Conservation (phyloP, 1,284 basidiomycete species). For the Thecaphora thlaspeos region DNA sequence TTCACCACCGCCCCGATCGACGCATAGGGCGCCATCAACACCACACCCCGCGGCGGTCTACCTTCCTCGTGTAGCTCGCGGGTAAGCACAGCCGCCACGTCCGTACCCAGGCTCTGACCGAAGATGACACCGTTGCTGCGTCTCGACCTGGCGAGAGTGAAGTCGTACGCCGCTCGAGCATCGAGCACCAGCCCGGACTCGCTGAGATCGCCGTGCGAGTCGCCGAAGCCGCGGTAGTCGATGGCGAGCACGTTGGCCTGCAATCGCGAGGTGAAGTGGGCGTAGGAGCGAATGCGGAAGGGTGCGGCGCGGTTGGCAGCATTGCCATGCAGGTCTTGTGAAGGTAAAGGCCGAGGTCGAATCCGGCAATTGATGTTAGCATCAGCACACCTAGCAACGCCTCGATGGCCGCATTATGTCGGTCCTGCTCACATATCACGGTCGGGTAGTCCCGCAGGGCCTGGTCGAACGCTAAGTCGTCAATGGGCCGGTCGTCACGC, state of each 20-base stretch:
- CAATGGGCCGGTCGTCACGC: too few relatives aligned
- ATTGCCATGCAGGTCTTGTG: constrained; percentile 77
- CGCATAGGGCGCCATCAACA: constrained; percentile 76
- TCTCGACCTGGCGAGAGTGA: constrained; percentile 34
- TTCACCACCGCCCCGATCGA: constrained; percentile 68
- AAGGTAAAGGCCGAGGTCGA: too few relatives aligned
- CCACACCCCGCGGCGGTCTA: constrained; percentile 64
- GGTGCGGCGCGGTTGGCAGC: constrained; percentile 71
- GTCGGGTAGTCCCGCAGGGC: too few relatives aligned
- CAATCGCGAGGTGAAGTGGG: constrained; percentile 66
- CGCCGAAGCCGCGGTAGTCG: constrained; percentile 90
- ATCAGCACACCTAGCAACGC: too few relatives aligned
- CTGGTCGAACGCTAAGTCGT: too few relatives aligned
- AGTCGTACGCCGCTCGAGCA: constrained; percentile 77
- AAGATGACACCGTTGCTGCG: constrained; percentile 63
- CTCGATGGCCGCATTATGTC: too few relatives aligned
- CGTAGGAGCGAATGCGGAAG: constrained; percentile 68
- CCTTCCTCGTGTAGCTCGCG: constrained; percentile 61
- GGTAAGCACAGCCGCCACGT: constrained; percentile 68
- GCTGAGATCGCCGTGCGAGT: constrained; percentile 75
- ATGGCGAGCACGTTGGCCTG: constrained; percentile 75
- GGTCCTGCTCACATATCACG: too few relatives aligned
- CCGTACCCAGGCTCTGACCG: constrained; percentile 81
- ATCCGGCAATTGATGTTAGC: too few relatives aligned
- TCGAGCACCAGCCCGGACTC: constrained; percentile 74